A percentile compares a stretch with the other conserved stretches of the same genome.
phyloP scores from a whole-genome alignment of 2,329 filamentous ascomycete genomes.

The Elsinoe fawcettii region DNA sequence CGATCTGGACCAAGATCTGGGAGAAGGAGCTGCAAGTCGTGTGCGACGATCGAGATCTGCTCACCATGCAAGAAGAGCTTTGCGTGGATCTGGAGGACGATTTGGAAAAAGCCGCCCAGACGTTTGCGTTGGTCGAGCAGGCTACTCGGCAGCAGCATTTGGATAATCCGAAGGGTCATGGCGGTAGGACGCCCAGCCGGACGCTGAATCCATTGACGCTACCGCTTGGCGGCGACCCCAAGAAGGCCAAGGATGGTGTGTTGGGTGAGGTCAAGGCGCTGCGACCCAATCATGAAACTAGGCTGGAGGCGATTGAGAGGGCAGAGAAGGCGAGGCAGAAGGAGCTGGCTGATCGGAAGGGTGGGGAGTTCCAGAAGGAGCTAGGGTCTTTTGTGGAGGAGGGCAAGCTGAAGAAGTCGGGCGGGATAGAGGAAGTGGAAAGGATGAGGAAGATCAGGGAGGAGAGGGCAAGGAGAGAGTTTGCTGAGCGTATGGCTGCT shows the following conservation, averaged over 20 bases:
- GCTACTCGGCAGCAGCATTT: constrained; percentile 93
- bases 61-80: constrained; percentile 94
- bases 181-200: constrained; percentile 14
- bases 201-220: constrained; percentile 28
- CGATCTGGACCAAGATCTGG: constrained; percentile 98
- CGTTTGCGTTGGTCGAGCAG: constrained; percentile 90
- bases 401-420: constrained; percentile 89
- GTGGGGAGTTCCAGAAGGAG: constrained; percentile 77
- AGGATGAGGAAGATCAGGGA: constrained; percentile 76
- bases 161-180: constrained; percentile 47
- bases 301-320: constrained; percentile 93
- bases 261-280: constrained; percentile 88
- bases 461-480: constrained; percentile 74
- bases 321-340: constrained; percentile 86
- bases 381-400: constrained; percentile 78
- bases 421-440: constrained; percentile 90
- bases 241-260: constrained; percentile 80
- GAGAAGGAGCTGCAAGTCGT: constrained; percentile 94
- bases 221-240: constrained; percentile 54
- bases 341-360: constrained; percentile 68
- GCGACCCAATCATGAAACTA: constrained; percentile 86
- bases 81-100: constrained; percentile 89
- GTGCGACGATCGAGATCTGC: constrained; percentile 87
- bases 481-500: constrained; percentile 47
- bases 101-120: constrained; percentile 86